phyloP scores from a whole-genome alignment of 192 early-diverging fungal species.

The Entomortierella beljakovae region DNA sequence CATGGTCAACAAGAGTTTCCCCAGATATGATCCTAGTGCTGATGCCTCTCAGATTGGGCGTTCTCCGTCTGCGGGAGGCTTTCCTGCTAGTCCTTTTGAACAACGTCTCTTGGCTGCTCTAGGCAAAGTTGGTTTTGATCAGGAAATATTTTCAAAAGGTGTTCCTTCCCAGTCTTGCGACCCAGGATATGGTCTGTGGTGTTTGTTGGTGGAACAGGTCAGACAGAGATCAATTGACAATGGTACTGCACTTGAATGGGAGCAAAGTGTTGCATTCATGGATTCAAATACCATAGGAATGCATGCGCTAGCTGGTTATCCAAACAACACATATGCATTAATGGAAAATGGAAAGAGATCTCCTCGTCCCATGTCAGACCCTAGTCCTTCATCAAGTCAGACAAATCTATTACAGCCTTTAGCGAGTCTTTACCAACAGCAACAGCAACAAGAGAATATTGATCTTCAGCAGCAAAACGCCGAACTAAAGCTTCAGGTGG shows the following conservation, averaged over 20 bases:
- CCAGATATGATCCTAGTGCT: constrained; percentile 20
- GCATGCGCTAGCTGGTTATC: neutral
- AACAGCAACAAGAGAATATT: constrained; percentile 14
- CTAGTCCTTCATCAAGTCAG: constrained; percentile 43
- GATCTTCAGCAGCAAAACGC: constrained; percentile 24
- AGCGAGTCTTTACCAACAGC: constrained; percentile 10
- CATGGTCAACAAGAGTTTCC: constrained; percentile 49
- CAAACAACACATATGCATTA: neutral
- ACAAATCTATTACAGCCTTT: constrained; percentile 31
- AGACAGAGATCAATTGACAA: constrained; percentile 34
- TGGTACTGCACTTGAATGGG: constrained; percentile 45
- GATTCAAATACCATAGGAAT: constrained; percentile 8
- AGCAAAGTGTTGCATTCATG: constrained; percentile 41
- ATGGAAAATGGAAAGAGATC: constrained; percentile 44
- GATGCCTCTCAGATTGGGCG: constrained; percentile 6
- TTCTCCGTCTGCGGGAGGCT: constrained; percentile 12
- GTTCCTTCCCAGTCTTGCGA: constrained; percentile 71
- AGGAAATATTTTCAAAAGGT: constrained; percentile 60
- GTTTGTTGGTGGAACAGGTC: constrained; percentile 65
- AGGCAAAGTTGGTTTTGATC: constrained; percentile 68
- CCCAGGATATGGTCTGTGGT: constrained; percentile 75
- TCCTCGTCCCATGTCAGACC: constrained; percentile 50
- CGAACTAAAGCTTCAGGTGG: constrained; percentile 24
- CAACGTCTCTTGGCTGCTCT: constrained; percentile 59
- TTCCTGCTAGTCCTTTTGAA: constrained; percentile 60